Evolutionary conservation across 2,329 filamentous ascomycete genomes (phyloP).

Genomic region (Exophiala dermatitidis): DNA sequence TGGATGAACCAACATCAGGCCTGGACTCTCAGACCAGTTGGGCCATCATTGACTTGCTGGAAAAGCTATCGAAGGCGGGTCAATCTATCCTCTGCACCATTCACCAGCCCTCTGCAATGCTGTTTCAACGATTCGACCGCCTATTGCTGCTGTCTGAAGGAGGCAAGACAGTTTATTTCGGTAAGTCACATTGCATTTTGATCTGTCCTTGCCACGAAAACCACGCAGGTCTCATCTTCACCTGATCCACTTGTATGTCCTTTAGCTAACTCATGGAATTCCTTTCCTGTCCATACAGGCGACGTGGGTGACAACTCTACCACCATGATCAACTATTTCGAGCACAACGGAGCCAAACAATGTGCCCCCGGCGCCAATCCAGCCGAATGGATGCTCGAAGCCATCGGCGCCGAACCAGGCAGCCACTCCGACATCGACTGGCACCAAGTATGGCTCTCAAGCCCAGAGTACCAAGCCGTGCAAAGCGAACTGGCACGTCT

Average conservation of each 20-base stretch:
- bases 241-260: too few species aligned
- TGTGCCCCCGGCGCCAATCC: slow-evolving; percentile 67
- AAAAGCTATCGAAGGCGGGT: slow-evolving; percentile 52
- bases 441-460: slow-evolving; percentile 55
- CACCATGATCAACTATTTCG: slow-evolving; percentile 66
- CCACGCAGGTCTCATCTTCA: too few species aligned
- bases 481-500: slow-evolving; percentile 51
- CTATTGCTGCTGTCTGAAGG: slow-evolving; percentile 70
- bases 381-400: slow-evolving; percentile 49
- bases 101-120: slow-evolving; percentile 49
- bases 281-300: too few species aligned
- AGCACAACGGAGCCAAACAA: slow-evolving; percentile 57
- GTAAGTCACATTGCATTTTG: slow-evolving; percentile 26
- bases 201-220: too few species aligned
- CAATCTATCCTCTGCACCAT: slow-evolving; percentile 52
- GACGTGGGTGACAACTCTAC: slow-evolving; percentile 59
- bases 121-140: slow-evolving; percentile 57
- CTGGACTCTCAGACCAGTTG: slow-evolving; percentile 59
- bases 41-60: slow-evolving; percentile 55
- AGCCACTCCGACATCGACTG: slow-evolving; percentile 56
- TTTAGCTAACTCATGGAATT: too few species aligned
- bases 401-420: slow-evolving; percentile 49
- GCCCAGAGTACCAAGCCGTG: slow-evolving; percentile 50
- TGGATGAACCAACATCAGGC: slow-evolving; percentile 62
- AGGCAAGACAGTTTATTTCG: slow-evolving; percentile 74